Evolutionary conservation across 345 rosid species (phyloP).

Genomic region (Kandelia obovata): DNA sequence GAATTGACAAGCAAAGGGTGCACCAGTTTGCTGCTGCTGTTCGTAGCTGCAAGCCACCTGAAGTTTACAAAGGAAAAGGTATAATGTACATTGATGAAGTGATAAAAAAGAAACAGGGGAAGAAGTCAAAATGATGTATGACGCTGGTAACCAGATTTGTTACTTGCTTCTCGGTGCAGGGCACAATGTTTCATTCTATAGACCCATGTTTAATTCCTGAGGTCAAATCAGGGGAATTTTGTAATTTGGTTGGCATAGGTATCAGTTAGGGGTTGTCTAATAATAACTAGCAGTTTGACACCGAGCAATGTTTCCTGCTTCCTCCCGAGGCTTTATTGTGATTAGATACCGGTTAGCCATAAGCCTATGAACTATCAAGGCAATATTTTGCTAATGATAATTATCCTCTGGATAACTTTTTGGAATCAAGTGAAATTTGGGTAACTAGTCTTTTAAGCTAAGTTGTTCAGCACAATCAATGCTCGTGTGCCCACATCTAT

Average conservation of each 20-base stretch:
- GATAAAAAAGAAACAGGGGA: constrained; percentile 66
- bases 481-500: too few relatives aligned
- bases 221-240: background rate
- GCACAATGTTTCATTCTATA: background rate
- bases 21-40: constrained; percentile 80
- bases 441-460: too few relatives aligned
- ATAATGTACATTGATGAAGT: constrained; percentile 73
- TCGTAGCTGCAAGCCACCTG: constrained; percentile 78
- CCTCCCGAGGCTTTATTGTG: too few relatives aligned
- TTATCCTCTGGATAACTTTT: too few relatives aligned
- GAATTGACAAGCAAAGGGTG: constrained; percentile 71
- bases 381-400: too few relatives aligned
- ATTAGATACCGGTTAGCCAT: too few relatives aligned
- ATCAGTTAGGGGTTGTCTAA: background rate
- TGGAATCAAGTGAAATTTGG: too few relatives aligned
- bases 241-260: background rate
- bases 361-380: too few relatives aligned
- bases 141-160: background rate
- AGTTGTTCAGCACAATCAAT: too few relatives aligned
- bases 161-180: background rate
- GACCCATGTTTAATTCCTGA: constrained; percentile 4
- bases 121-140: constrained; percentile 53
- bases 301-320: background rate
- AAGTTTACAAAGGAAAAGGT: constrained; percentile 76
- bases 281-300: background rate